Conservation (phyloP, 176 grass and related monocot species). For the Areca catechu region DNA sequence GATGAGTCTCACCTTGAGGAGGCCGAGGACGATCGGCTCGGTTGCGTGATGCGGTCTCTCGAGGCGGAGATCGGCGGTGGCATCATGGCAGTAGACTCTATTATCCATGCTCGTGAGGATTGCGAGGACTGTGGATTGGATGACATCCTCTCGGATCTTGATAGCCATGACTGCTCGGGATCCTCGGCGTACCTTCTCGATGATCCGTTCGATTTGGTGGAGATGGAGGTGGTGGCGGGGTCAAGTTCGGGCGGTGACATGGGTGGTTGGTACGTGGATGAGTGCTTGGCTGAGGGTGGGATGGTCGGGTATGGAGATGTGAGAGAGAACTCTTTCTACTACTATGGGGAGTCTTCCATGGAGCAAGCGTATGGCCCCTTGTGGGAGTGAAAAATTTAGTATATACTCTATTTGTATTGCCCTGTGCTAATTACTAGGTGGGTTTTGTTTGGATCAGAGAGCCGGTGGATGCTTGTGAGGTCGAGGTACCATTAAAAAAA, state of each 20-base stretch:
- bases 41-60: neutral
- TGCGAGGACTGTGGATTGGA: conserved; percentile 71
- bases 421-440: too few relatives aligned
- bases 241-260: conserved; percentile 16
- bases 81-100: neutral
- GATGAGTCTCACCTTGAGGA: conserved; percentile 8
- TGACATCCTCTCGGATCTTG: conserved; percentile 32
- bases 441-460: too few relatives aligned
- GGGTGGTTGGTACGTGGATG: conserved; percentile 51
- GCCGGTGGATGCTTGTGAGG: too few relatives aligned
- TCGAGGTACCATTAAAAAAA: too few relatives aligned
- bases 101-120: conserved; percentile 28
- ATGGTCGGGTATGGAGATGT: conserved; percentile 14
- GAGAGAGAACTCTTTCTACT: conserved; percentile 15
- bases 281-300: conserved; percentile 23
- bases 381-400: conserved; percentile 27
- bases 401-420: too few relatives aligned
- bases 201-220: conserved; percentile 26
- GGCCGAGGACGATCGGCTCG: conserved; percentile 5
- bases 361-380: conserved; percentile 30
- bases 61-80: conserved; percentile 14
- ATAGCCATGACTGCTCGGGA: conserved; percentile 10
- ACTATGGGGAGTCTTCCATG: conserved; percentile 17
- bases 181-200: conserved; percentile 15
- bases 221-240: conserved; percentile 21